These are phyloP conservation scores for Thielaviopsis euricoi DNA, from an alignment of 2,329 filamentous ascomycete genomes.

Conservation along the genomic window DNA sequence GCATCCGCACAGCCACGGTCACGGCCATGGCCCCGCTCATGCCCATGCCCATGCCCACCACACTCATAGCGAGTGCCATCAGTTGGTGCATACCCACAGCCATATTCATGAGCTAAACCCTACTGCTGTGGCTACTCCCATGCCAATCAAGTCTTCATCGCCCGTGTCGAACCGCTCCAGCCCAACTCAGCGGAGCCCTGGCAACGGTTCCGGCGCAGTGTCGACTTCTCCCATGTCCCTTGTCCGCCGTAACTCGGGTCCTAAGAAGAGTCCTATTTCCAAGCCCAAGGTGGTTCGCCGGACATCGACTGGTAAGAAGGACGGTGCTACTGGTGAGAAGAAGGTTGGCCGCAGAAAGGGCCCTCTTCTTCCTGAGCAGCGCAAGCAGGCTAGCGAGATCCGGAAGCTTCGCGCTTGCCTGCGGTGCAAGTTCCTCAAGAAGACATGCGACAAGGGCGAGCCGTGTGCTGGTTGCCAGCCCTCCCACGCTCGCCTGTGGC, in stretches of 20 bases:
- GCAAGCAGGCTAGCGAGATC: constrained; percentile 93
- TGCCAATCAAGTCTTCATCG: constrained; percentile 44
- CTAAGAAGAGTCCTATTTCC: constrained; percentile 59
- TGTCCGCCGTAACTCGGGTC: constrained; percentile 48
- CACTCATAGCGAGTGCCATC: constrained; percentile 37
- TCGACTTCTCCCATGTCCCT: constrained; percentile 42
- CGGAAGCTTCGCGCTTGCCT: constrained; percentile 86
- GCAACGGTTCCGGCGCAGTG: constrained; percentile 35
- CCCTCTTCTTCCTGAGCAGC: constrained; percentile 79
- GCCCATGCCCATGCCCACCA: constrained; percentile 40
- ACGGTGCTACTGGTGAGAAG: constrained; percentile 60
- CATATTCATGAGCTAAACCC: constrained; percentile 36
- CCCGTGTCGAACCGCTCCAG: constrained; percentile 29
- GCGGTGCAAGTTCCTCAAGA: constrained; percentile 96
- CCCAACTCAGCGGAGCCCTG: constrained; percentile 39
- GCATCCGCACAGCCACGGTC: constrained; percentile 35
- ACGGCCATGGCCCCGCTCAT: constrained; percentile 14
- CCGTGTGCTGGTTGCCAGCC: constrained; percentile 91
- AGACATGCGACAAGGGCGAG: constrained; percentile 96
- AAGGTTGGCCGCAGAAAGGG: constrained; percentile 82
- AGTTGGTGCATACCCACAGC: constrained; percentile 26
- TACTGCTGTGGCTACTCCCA: constrained; percentile 43
- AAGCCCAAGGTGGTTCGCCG: constrained; percentile 69
- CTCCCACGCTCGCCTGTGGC: constrained; percentile 88
- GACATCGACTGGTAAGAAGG: constrained; percentile 60